A percentile compares a stretch with the other conserved stretches of the same genome.
These are phyloP conservation scores for Fusarium sulawesiense DNA, from an alignment of 2,329 filamentous ascomycete genomes.

Conservation along the genomic window DNA sequence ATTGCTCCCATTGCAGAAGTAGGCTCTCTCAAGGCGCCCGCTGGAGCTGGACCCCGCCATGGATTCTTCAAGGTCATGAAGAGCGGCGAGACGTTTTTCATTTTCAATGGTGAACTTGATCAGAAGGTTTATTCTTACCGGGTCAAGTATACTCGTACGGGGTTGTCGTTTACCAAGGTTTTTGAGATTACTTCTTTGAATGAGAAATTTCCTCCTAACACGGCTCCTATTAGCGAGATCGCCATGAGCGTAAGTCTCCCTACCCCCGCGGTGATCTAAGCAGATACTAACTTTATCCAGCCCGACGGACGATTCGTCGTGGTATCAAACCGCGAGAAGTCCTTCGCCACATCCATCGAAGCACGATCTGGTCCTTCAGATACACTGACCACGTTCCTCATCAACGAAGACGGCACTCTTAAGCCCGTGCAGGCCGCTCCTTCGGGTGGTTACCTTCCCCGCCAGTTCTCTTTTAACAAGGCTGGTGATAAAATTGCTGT, in stretches of 20 bases:
- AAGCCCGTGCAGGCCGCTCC: conserved; percentile 37
- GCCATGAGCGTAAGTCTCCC: conserved; percentile 30
- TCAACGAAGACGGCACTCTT: conserved; percentile 34
- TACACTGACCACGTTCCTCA: conserved; percentile 38
- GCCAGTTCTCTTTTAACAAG: conserved; percentile 44
- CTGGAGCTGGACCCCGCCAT: conserved; percentile 38
- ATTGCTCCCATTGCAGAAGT: conserved; percentile 38
- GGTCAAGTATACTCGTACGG: conserved; percentile 28
- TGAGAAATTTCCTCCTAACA: conserved; percentile 28
- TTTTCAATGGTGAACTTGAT: conserved; percentile 41
- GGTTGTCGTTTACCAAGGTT: conserved; percentile 36
- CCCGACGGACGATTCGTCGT: conserved; percentile 39
- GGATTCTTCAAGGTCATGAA: conserved; percentile 39
- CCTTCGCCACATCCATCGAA: conserved; percentile 36
- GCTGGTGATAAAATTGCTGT: conserved; percentile 42
- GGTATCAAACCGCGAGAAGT: conserved; percentile 41
- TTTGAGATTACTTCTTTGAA: conserved; percentile 40
- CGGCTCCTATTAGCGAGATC: conserved; percentile 41
- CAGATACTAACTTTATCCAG: conserved; percentile 2
- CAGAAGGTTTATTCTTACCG: conserved; percentile 44
- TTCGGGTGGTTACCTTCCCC: conserved; percentile 38
- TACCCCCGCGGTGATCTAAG: too few species aligned
- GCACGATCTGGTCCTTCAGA: conserved; percentile 32
- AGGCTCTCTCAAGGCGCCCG: conserved; percentile 17
- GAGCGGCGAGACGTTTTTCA: conserved; percentile 41